These are phyloP conservation scores for Erysimum cheiri DNA, from an alignment of 441 rosid species.

Conservation along the genomic window DNA sequence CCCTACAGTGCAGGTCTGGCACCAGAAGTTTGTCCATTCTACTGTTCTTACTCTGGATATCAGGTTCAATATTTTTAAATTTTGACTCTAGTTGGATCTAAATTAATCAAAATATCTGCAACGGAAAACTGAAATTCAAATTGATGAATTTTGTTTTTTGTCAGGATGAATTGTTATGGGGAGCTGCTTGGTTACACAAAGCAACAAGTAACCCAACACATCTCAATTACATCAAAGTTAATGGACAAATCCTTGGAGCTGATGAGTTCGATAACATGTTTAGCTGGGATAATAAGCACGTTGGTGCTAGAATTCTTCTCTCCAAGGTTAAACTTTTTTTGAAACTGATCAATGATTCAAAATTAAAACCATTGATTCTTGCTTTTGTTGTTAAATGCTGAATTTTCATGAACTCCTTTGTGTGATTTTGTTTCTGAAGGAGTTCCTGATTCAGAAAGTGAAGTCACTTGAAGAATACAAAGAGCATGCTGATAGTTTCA, in stretches of 20 bases:
- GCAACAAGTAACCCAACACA: slow-evolving; percentile 64
- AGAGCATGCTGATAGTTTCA: slow-evolving; percentile 71
- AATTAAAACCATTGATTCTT: slow-evolving; percentile 1
- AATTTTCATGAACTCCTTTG: neutral
- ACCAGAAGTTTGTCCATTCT: slow-evolving; percentile 64
- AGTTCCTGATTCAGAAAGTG: slow-evolving; percentile 63
- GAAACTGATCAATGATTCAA: neutral
- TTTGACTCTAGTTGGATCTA: neutral
- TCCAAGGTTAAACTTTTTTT: slow-evolving; percentile 52
- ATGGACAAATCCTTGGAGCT: slow-evolving; percentile 69
- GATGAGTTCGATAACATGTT: slow-evolving; percentile 65
- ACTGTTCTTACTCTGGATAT: slow-evolving; percentile 73
- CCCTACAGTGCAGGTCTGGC: slow-evolving; percentile 60
- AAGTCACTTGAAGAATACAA: slow-evolving; percentile 67
- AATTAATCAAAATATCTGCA: neutral
- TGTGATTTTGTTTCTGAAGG: slow-evolving; percentile 40
- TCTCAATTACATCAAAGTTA: slow-evolving; percentile 59
- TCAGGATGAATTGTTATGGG: slow-evolving; percentile 78
- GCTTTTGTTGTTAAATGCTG: neutral
- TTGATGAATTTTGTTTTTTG: too few relatives aligned
- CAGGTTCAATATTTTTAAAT: slow-evolving; percentile 45
- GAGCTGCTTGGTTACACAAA: slow-evolving; percentile 75
- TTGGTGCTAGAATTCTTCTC: slow-evolving; percentile 74
- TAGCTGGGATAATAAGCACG: slow-evolving; percentile 84
- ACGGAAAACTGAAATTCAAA: neutral